A percentile compares a stretch with the other conserved stretches of the same genome.
phyloP scores from a whole-genome alignment of 139 green algal species.

The Astrephomene gubernaculifera region DNA sequence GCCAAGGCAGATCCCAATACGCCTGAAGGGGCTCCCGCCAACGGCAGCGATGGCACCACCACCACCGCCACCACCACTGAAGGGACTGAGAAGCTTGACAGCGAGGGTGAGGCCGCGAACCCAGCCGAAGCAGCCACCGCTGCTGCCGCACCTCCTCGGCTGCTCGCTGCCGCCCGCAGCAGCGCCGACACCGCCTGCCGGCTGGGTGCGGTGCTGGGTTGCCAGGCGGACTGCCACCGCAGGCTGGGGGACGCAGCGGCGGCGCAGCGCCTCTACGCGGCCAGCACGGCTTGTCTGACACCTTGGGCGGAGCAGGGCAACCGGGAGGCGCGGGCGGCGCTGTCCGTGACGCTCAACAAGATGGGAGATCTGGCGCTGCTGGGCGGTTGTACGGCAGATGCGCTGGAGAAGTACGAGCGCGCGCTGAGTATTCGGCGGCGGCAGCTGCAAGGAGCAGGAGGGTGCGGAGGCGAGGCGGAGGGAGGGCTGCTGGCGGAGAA shows the following conservation, averaged over 20 bases:
- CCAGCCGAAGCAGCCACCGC: too few species aligned
- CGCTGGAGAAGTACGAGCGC: conserved; percentile 1
- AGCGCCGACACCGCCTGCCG: conserved; percentile 30
- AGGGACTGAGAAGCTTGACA: neutral
- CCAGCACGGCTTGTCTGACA: conserved; percentile 17
- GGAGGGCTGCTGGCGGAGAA: neutral
- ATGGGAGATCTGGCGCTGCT: conserved; percentile 32
- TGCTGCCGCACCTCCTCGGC: too few species aligned
- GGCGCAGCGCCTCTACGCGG: neutral
- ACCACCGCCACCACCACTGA: neutral
- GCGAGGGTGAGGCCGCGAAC: neutral
- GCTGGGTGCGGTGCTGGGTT: conserved; percentile 41
- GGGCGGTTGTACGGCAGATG: neutral
- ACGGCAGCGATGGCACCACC: neutral
- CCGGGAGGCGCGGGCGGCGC: conserved; percentile 6
- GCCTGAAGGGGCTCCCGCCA: too few species aligned
- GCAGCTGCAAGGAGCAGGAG: neutral
- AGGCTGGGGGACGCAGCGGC: conserved; percentile 8
- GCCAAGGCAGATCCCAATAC: too few species aligned
- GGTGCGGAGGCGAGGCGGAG: neutral
- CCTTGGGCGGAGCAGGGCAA: conserved; percentile 22
- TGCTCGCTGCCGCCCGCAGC: neutral
- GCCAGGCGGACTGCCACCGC: conserved; percentile 41
- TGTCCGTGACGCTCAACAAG: conserved; percentile 49
- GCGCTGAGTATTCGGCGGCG: conserved; percentile 2